phyloP scores from a whole-genome alignment of 2,329 filamentous ascomycete genomes.

The Gremmenia infestans region DNA sequence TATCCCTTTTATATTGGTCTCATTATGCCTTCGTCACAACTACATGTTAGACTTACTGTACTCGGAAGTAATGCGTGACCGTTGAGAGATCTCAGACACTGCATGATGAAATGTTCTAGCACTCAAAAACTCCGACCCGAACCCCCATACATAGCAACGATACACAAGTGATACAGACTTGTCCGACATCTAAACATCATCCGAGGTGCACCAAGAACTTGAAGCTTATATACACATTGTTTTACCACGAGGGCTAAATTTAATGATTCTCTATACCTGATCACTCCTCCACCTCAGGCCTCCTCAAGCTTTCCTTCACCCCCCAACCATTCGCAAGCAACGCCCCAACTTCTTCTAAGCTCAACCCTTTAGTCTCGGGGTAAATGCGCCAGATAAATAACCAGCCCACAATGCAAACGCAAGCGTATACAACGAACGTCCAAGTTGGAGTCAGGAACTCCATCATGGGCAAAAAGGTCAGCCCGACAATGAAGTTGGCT shows the following conservation, averaged over 20 bases:
- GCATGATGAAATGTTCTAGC: too few relatives aligned
- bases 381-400: slow-evolving; percentile 67
- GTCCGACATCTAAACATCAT: too few relatives aligned
- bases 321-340: slow-evolving; percentile 72
- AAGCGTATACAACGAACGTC: slow-evolving; percentile 79
- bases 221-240: not conserved
- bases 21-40: too few relatives aligned
- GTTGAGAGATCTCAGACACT: too few relatives aligned
- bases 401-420: slow-evolving; percentile 66
- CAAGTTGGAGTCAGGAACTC: slow-evolving; percentile 64
- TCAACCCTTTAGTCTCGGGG: slow-evolving; percentile 79
- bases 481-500: slow-evolving; percentile 77
- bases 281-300: slow-evolving; percentile 10
- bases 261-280: not conserved
- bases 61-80: too few relatives aligned
- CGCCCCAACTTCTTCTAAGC: slow-evolving; percentile 72
- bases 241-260: not conserved
- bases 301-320: slow-evolving; percentile 43
- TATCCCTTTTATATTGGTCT: too few relatives aligned
- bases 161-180: too few relatives aligned
- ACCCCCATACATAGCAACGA: too few relatives aligned
- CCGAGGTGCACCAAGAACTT: not conserved
- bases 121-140: too few relatives aligned
- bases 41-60: too few relatives aligned
- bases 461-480: slow-evolving; percentile 89